Conservation (phyloP, 2,329 filamentous ascomycete species). For the Herpotrichia juniperi region DNA sequence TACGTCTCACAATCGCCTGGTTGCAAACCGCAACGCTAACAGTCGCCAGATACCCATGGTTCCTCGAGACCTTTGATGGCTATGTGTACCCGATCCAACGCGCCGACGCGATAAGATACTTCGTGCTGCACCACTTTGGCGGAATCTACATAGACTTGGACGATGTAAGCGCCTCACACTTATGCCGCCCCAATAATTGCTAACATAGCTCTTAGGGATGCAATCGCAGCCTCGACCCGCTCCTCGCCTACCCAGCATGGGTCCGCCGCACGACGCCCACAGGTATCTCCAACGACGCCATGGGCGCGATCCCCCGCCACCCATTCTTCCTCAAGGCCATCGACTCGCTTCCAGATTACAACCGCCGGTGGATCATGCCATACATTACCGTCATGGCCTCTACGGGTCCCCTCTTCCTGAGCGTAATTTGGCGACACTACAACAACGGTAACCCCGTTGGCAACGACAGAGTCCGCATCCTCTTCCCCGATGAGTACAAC, state of each 20-base stretch:
- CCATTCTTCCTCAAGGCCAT: conserved; percentile 76
- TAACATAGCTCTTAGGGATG: conserved; percentile 60
- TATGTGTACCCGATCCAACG: conserved; percentile 79
- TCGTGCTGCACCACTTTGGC: conserved; percentile 76
- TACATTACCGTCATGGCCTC: conserved; percentile 84
- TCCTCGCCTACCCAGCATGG: conserved; percentile 73
- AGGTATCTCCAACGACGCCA: conserved; percentile 81
- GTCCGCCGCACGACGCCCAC: conserved; percentile 75
- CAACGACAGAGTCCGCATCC: conserved; percentile 65
- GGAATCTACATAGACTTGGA: conserved; percentile 84
- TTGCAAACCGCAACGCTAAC: conserved; percentile 14
- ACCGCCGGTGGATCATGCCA: conserved; percentile 70
- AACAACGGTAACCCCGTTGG: conserved; percentile 58
- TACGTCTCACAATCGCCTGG: conserved; percentile 24
- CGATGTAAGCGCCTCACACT: conserved; percentile 54
- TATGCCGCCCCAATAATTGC: conserved; percentile 1
- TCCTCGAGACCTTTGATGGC: conserved; percentile 73
- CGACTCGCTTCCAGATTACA: conserved; percentile 69
- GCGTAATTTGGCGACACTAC: conserved; percentile 77
- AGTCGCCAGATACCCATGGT: conserved; percentile 70
- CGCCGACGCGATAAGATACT: conserved; percentile 80
- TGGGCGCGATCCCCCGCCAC: conserved; percentile 74
- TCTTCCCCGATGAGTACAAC: conserved; percentile 75
- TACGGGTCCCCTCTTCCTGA: conserved; percentile 77
- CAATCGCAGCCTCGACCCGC: conserved; percentile 69